Percentiles rank a stretch among this genome's conserved stretches.
These are phyloP conservation scores for Asterophora parasitica DNA, from an alignment of 768 basidiomycete species.

Conservation along the genomic window DNA sequence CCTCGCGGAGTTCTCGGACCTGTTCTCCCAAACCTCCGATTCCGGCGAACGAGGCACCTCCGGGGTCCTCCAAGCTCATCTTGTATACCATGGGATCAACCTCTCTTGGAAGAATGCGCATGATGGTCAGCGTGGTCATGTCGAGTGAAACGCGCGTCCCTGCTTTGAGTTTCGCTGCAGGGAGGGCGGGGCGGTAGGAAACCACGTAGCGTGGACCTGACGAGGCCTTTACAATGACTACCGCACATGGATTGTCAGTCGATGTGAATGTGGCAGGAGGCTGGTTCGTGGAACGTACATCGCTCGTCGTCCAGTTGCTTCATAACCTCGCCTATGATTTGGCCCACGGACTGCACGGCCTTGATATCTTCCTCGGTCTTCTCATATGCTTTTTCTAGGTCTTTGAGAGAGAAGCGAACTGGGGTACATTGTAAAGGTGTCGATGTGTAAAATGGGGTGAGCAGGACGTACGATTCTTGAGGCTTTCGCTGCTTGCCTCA, in stretches of 20 bases:
- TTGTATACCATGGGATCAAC: slow-evolving; percentile 99
- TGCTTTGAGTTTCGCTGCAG: slow-evolving; percentile 86
- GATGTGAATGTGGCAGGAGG: neutral
- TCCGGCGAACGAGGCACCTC: slow-evolving; percentile 91
- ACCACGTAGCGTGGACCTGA: slow-evolving; percentile 98
- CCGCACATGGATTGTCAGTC: slow-evolving; percentile 1
- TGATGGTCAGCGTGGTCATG: slow-evolving; percentile 98
- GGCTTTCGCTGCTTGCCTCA: slow-evolving; percentile 76
- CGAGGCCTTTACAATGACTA: slow-evolving; percentile 98
- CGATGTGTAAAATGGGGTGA: no score
- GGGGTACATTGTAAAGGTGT: slow-evolving; percentile 1
- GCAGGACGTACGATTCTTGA: slow-evolving; percentile 77
- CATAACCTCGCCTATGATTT: slow-evolving; percentile 98
- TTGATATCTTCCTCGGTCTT: slow-evolving; percentile 99
- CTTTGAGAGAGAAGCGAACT: slow-evolving; percentile 92
- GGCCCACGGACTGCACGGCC: slow-evolving; percentile 96
- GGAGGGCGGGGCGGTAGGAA: slow-evolving; percentile 89
- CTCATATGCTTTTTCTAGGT: slow-evolving; percentile 82
- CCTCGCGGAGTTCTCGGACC: slow-evolving; percentile 94
- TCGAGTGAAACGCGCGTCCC: slow-evolving; percentile 96
- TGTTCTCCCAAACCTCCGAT: slow-evolving; percentile 96
- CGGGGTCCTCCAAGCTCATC: slow-evolving; percentile 98
- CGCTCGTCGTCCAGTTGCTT: slow-evolving; percentile 97
- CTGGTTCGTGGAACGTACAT: slow-evolving; percentile 50
- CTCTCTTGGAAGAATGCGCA: slow-evolving; percentile 96